Evolutionary conservation across 78 protist species (phyloP).

Genomic region (Cyanophora paradoxa): DNA sequence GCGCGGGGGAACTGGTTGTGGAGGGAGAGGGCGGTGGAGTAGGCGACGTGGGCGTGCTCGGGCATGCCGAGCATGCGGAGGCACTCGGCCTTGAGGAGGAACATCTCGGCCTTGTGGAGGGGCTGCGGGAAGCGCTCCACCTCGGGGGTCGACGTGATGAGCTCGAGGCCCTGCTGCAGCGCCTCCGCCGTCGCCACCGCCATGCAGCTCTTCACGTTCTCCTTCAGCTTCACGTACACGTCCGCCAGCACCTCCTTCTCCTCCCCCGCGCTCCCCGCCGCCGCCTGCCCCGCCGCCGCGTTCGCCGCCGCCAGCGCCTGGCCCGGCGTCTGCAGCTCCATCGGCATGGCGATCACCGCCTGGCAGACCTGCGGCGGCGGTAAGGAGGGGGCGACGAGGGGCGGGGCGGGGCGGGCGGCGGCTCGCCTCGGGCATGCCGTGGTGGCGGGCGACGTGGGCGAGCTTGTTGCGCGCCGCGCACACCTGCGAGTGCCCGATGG

Average conservation of each 20-base stretch:
- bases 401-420: too few species aligned
- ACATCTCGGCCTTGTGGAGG: slow-evolving; percentile 20
- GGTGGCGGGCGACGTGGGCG: background rate
- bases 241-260: background rate
- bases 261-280: too few species aligned
- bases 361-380: slow-evolving; percentile 1
- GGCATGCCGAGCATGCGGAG: background rate
- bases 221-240: slow-evolving; percentile 23
- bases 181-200: background rate
- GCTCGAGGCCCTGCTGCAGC: background rate
- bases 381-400: too few species aligned
- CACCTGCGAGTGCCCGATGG: background rate
- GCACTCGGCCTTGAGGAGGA: slow-evolving; percentile 29
- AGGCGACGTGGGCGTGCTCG: slow-evolving; percentile 8
- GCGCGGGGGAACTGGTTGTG: background rate
- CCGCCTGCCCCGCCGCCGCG: too few species aligned
- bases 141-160: slow-evolving; percentile 7
- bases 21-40: background rate
- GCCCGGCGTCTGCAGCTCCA: background rate
- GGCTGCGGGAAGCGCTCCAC: slow-evolving; percentile 1
- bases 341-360: background rate
- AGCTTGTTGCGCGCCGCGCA: background rate
- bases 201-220: slow-evolving; percentile 19
- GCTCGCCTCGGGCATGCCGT: too few species aligned
- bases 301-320: background rate